phyloP scores from a whole-genome alignment of 2,329 filamentous ascomycete species.

The Albophoma yamanashiensis region DNA sequence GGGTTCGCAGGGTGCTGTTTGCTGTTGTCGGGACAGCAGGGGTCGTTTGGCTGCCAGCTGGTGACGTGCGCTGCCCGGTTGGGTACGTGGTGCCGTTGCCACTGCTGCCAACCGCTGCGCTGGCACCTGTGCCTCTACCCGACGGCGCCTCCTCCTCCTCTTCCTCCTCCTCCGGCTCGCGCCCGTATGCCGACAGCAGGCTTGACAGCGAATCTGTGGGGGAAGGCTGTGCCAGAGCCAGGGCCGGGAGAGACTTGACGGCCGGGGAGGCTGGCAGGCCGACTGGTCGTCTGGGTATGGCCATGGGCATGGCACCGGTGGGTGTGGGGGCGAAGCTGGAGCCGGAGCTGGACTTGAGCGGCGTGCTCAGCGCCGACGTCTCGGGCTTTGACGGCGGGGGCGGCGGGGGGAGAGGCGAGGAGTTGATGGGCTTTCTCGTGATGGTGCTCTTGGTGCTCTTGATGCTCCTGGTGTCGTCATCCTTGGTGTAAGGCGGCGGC shows the following conservation, averaged over 20 bases:
- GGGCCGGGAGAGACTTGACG: constrained; percentile 11
- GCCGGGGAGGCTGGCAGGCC: constrained; percentile 4
- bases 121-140: background rate
- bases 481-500: constrained; percentile 12
- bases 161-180: constrained; percentile 29
- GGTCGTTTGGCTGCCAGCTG: background rate
- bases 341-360: background rate
- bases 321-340: constrained; percentile 1
- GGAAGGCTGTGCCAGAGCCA: constrained; percentile 18
- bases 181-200: constrained; percentile 44
- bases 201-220: constrained; percentile 41
- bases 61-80: background rate
- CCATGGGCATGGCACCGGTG: constrained; percentile 11
- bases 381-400: background rate
- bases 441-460: constrained; percentile 3
- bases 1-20: constrained; percentile 1
- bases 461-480: constrained; percentile 7
- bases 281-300: constrained; percentile 27
- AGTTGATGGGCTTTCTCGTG: constrained; percentile 10
- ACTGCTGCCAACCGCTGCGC: background rate
- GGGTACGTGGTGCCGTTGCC: background rate
- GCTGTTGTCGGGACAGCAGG: background rate
- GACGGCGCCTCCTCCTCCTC: constrained; percentile 17
- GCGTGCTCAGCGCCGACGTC: background rate
- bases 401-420: constrained; percentile 1